Percentiles rank a stretch among this genome's conserved stretches.
Evolutionary conservation across 805 yeast genomes (phyloP).

Genomic region (Candida suzukii): DNA sequence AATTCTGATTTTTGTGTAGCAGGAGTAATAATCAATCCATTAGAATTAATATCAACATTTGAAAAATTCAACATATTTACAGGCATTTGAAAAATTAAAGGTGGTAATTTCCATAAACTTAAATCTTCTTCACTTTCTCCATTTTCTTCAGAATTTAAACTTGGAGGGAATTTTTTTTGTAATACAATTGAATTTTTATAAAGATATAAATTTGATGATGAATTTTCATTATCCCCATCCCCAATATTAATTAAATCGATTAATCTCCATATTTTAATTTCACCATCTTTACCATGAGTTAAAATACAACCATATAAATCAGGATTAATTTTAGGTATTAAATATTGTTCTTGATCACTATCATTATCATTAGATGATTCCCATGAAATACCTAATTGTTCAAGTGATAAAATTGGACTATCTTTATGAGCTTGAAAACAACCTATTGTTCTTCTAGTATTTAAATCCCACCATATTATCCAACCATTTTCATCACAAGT

Average conservation of each 20-base stretch:
- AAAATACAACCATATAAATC: conserved; percentile 35
- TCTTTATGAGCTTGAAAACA: conserved; percentile 56
- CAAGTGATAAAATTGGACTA: conserved; percentile 39
- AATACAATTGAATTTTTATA: conserved; percentile 11
- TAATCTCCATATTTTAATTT: conserved; percentile 38
- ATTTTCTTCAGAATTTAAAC: not conserved
- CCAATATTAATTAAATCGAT: conserved; percentile 11
- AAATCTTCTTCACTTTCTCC: not conserved
- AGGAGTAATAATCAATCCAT: conserved; percentile 41
- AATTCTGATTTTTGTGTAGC: conserved; percentile 56
- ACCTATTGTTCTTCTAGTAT: conserved; percentile 45
- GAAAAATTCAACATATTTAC: conserved; percentile 72
- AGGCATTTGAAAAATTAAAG: conserved; percentile 43
- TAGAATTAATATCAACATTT: conserved; percentile 37
- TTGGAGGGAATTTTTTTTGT: conserved; percentile 7
- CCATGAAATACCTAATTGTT: conserved; percentile 35
- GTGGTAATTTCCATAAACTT: conserved; percentile 9
- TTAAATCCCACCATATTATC: conserved; percentile 58
- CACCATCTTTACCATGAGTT: conserved; percentile 67
- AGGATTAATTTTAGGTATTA: conserved; percentile 15
- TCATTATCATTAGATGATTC: conserved; percentile 4
- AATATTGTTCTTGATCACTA: not conserved
- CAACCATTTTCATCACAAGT: conserved; percentile 61
- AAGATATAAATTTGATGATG: conserved; percentile 5
- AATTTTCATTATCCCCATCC: no score